Base-by-base conservation (phyloP, 2,329 filamentous ascomycete species). In the Mariannaea sp. region DNA sequence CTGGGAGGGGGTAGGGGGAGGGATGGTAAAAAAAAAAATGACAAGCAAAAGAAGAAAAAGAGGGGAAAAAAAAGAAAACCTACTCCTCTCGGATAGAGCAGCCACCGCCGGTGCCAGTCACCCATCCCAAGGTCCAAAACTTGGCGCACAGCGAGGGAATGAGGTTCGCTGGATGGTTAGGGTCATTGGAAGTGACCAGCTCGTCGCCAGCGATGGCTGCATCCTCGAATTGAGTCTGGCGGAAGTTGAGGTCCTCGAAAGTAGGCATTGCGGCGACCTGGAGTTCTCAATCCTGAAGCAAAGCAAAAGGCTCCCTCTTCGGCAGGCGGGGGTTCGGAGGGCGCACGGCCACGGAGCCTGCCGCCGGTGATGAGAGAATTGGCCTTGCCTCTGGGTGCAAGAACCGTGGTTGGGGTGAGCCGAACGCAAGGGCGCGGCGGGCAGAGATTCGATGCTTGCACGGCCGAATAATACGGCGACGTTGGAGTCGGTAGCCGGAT, bases 121-220 rank as follows among this genome's bases (percentile, higher is more conserved):
- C 93, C 93, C 94, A 97, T 65, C 94, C 94, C 65, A 95, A 80
- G 14, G 83, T 90, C 83, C 96, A 99, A 77, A 99, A 99, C 71
- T 93, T 94, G 68, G 89, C 88, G 77, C 94, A 99, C 42, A 99
- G 83, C 41, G 89, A 87, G 59, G 92, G 94, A 62, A 97, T 97
- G 66, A 96, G 82, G 76, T 99, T 99, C 62, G 94, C 92, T 17
- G 94, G 94, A 74, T 99, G 94, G 56, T 91, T 78, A 5, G 89
- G 87, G 70, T 97, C 85, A 24, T 75, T 69, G 9, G 85, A 88
- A 32, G 73, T 74, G 70, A 88, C 75, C 58, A 87, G 80, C 49
- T 61, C 63, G 57, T 65, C 64, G 26, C 58, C 57, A 47, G 9
- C 9, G 13, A 32, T n/a, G 29, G 29, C 7, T 32, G 10, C 10